Evolutionary conservation across 2,329 filamentous ascomycete species (phyloP).

Genomic region (Pleochaeta shiraiana): DNA sequence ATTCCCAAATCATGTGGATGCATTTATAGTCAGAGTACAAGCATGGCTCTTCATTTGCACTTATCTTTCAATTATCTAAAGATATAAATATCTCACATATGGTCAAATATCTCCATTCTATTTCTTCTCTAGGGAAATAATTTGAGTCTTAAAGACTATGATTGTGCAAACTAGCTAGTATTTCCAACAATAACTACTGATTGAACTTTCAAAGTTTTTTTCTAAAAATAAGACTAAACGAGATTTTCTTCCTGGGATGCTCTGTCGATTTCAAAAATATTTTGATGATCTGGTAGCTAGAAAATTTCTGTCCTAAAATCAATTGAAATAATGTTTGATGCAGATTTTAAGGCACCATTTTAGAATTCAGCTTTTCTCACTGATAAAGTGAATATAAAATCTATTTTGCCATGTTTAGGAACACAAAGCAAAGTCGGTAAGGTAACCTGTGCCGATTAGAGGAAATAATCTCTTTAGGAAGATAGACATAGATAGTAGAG

Average conservation of each 20-base stretch:
- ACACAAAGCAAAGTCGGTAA: too few species aligned
- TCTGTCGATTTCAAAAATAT: background rate
- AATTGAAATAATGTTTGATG: too few species aligned
- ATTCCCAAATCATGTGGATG: background rate
- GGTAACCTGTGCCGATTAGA: too few species aligned
- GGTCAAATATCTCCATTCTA: background rate
- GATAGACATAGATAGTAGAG: too few species aligned
- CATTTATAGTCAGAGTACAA: background rate
- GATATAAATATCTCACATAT: background rate
- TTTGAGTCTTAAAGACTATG: background rate
- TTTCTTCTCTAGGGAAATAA: background rate
- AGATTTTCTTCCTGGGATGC: background rate
- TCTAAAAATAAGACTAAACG: background rate
- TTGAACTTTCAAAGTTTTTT: background rate
- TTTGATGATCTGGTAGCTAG: background rate
- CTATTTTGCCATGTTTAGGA: too few species aligned
- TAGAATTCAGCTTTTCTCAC: too few species aligned
- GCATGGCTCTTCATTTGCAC: background rate
- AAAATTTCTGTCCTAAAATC: too few species aligned
- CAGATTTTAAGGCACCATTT: too few species aligned
- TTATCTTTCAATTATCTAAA: background rate
- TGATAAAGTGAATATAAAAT: too few species aligned
- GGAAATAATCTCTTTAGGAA: too few species aligned
- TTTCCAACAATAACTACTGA: background rate
- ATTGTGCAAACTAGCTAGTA: background rate